Evolutionary conservation across 1,139 yeast species (phyloP).

Genomic region (Protomyces pachydermus): DNA sequence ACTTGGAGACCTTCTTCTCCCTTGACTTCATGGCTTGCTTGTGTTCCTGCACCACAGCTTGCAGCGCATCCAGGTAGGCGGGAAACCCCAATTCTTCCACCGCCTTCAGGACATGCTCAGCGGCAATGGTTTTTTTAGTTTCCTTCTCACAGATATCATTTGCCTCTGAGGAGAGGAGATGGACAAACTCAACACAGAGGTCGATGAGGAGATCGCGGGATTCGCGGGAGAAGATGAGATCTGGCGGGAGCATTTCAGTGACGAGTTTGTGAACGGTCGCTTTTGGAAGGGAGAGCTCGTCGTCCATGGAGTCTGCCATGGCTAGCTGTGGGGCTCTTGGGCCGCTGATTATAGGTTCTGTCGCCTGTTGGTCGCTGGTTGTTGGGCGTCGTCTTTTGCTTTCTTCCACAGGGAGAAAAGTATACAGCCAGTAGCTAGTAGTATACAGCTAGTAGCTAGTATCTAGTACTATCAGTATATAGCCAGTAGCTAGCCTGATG

Average conservation of each 20-base stretch:
- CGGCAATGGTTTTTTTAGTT: slow-evolving; percentile 91
- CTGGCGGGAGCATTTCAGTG: slow-evolving; percentile 80
- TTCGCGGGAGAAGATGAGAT: slow-evolving; percentile 82
- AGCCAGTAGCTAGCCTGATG: too few species aligned
- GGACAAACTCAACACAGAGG: slow-evolving; percentile 91
- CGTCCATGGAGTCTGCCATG: slow-evolving; percentile 32
- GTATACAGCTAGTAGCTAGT: too few species aligned
- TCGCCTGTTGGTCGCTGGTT: too few species aligned
- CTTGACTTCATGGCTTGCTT: slow-evolving; percentile 24
- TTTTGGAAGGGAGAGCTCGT: slow-evolving; percentile 45
- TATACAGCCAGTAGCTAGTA: too few species aligned
- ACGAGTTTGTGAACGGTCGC: slow-evolving; percentile 93
- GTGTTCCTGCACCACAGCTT: slow-evolving; percentile 49
- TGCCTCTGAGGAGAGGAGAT: slow-evolving; percentile 88
- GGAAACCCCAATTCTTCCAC: slow-evolving; percentile 80
- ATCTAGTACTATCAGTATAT: too few species aligned
- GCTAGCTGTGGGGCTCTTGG: neutral
- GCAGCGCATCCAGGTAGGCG: slow-evolving; percentile 76
- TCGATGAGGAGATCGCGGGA: slow-evolving; percentile 94
- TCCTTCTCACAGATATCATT: slow-evolving; percentile 96
- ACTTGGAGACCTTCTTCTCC: slow-evolving; percentile 89
- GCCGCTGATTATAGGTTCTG: too few species aligned
- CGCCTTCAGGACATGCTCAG: slow-evolving; percentile 92
- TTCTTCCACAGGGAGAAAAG: neutral
- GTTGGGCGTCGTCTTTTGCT: neutral